Base-by-base conservation (phyloP, 495 filamentous ascomycete species). In the Ramalina peruviana region DNA sequence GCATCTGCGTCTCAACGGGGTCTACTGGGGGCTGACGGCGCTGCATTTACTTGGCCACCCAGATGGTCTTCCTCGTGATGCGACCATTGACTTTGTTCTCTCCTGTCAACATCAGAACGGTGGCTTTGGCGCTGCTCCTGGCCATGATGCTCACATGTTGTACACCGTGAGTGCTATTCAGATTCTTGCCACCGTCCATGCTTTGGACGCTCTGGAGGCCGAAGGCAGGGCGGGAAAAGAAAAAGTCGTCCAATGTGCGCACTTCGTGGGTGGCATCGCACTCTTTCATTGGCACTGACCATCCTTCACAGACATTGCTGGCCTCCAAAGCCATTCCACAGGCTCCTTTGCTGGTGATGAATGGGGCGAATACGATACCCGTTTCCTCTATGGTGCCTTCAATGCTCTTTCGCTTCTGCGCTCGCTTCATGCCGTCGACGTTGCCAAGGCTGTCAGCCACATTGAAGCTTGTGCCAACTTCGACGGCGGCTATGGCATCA, bases 11-110 rank as follows among this genome's bases (percentile, higher is more conserved):
- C 71, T 97, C 30, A 94, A 88, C 61, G 92, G 92, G 30, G 75
- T 97, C 36, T 98, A 98, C 66, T 98, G 92, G 92, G 92, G 93
- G 23, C 69, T 98, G 48, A 90, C 79, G 3, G 83, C 90, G 13
- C 75, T 97, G 7, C 82, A 95, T 68, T 73, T 97, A 15, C 78
- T 98, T 38, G 78, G 80, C 43, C 80, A 78, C 46, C 85, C 88
- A 6, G 74, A 89, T 33, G 86, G 82, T 5, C 74, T 98, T 7
- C 81, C 89, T 15, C 81, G 88, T 26, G 71, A 81, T 37, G 80
- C 87, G 51, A 83, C 88, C 26, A 81, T 98, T 61, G 78, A 86
- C 56, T 98, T 93, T 67, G 86, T 97, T 6, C 75, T 94, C 3
- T 90, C 85, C 4, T 98, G 93, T 54, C 83, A 94, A 63, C 79